Percentiles rank a stretch among this genome's conserved stretches.
Conservation (phyloP, 176 grass and related monocot genomes). For the Typha latifolia region DNA sequence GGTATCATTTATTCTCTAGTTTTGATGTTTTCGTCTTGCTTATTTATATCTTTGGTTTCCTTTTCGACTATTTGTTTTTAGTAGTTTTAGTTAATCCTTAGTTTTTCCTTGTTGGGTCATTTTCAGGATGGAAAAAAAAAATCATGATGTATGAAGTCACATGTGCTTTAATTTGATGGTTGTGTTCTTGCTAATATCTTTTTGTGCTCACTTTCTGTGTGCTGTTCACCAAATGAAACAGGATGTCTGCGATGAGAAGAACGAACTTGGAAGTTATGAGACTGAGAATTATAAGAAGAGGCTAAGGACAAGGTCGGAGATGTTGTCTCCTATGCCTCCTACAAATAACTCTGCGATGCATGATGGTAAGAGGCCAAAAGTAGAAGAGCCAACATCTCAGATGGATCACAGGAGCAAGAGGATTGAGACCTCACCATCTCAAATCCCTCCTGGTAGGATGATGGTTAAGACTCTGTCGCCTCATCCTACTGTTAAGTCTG, state of each 20-base stretch:
- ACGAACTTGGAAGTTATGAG: not conserved
- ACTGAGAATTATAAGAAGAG: not conserved
- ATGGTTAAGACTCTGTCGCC: not conserved
- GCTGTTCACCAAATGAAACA: not conserved
- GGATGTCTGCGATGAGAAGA: not conserved
- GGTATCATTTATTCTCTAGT: not conserved
- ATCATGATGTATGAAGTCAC: not conserved
- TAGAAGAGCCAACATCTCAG: not conserved
- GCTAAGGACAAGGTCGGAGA: not conserved
- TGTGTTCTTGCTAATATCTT: not conserved
- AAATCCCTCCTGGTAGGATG: not conserved
- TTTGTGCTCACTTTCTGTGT: not conserved
- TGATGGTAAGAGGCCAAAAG: conserved; percentile 9
- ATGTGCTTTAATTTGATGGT: not conserved
- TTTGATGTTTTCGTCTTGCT: no score
- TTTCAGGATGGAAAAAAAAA: not conserved
- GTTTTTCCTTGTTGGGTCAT: not conserved
- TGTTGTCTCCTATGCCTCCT: not conserved
- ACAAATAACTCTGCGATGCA: not conserved
- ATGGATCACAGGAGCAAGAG: no score
- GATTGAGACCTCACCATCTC: not conserved
- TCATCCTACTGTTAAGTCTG: not conserved
- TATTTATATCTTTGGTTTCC: not conserved
- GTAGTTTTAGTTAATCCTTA: not conserved
- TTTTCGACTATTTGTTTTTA: not conserved